Base-by-base conservation (phyloP, 371 early-diverging fungal genomes). In the Saksenaea oblongispora region DNA sequence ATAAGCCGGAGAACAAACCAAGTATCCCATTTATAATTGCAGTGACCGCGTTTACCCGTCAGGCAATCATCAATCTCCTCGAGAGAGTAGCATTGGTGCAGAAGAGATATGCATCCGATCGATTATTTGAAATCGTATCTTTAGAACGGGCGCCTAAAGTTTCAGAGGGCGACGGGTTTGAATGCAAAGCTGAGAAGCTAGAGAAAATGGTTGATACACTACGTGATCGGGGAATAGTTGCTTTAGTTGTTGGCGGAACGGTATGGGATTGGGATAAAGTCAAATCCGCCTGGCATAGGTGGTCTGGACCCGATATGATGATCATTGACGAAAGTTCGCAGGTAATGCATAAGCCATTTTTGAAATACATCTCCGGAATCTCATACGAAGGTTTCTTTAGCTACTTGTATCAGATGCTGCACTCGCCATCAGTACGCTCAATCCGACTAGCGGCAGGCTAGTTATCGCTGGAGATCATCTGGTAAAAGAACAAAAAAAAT, bases 291-390 rank as follows among this genome's bases (percentile, higher is more conserved):
- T 67, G 81, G 76, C 31, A 65, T 58, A 27, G 34, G 39, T 66
- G 77, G 71, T 11, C 62, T 44, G 73, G 78, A 37, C 53, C 77
- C 31, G 76, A 81, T 51, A 81, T 83, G 70, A 65, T 84, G 67
- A 82, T 86, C 64, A 73, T 86, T 53, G 87, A 86, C 56, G 87
- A 86, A 65, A 79, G 81, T n/a, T 79, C 83, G 24, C 87, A 81
- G 74, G 80, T 75, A 71, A 39, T 47, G 54, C 27, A 60, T 31
- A 15, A 54, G 17, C 39, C 31, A 14, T 18, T 53, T 51, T 44
- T 35, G 36, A 55, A 22, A 57, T 27, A 64, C 44, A 37, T 53
- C 26, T 34, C 34, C 14, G 53, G 34, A 31, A 47, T 37, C 14
- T 36, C 35, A 36, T 35, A 42, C 18, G 27, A 24, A 35, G 51